A percentile compares a stretch with the other conserved stretches of the same genome.
These are phyloP conservation scores for Neohortaea acidophila DNA, from an alignment of 495 filamentous ascomycete genomes.

Conservation along the genomic window DNA sequence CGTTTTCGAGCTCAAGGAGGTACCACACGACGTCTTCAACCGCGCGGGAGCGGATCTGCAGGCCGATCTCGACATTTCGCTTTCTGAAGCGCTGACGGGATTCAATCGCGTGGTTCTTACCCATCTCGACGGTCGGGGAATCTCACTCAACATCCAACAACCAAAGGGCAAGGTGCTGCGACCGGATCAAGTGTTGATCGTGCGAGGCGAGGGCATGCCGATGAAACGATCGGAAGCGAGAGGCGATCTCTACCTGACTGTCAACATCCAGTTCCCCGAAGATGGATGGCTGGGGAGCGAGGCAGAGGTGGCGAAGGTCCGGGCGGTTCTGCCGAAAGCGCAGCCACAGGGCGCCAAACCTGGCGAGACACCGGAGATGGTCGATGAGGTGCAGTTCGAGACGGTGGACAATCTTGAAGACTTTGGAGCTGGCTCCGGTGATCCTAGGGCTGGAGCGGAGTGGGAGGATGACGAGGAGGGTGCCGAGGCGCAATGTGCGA, in stretches of 20 bases:
- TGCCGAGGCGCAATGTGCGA: slow-evolving; percentile 56
- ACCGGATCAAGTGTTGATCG: slow-evolving; percentile 69
- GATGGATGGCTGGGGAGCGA: slow-evolving; percentile 65
- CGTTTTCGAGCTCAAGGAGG: slow-evolving; percentile 71
- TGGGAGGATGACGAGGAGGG: slow-evolving; percentile 65
- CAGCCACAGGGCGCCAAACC: slow-evolving; percentile 28
- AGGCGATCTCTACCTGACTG: slow-evolving; percentile 75
- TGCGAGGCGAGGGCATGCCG: slow-evolving; percentile 87
- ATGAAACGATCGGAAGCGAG: slow-evolving; percentile 64
- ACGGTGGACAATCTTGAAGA: slow-evolving; percentile 65
- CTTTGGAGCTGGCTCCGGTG: slow-evolving; percentile 51
- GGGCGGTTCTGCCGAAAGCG: slow-evolving; percentile 54
- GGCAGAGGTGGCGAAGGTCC: slow-evolving; percentile 47
- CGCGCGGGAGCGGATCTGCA: slow-evolving; percentile 71
- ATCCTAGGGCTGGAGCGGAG: slow-evolving; percentile 53
- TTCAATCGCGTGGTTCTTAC: slow-evolving; percentile 83
- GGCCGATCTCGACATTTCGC: slow-evolving; percentile 59
- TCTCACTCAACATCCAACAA: slow-evolving; percentile 54
- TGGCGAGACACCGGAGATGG: slow-evolving; percentile 47
- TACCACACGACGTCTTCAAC: slow-evolving; percentile 63
- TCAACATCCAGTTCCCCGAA: slow-evolving; percentile 80
- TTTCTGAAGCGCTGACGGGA: slow-evolving; percentile 73
- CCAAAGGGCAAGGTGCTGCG: slow-evolving; percentile 58
- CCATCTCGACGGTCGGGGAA: slow-evolving; percentile 87
- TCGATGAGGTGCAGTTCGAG: slow-evolving; percentile 79